phyloP scores from a whole-genome alignment of 495 filamentous ascomycete species.

The Penicillium soppii region DNA sequence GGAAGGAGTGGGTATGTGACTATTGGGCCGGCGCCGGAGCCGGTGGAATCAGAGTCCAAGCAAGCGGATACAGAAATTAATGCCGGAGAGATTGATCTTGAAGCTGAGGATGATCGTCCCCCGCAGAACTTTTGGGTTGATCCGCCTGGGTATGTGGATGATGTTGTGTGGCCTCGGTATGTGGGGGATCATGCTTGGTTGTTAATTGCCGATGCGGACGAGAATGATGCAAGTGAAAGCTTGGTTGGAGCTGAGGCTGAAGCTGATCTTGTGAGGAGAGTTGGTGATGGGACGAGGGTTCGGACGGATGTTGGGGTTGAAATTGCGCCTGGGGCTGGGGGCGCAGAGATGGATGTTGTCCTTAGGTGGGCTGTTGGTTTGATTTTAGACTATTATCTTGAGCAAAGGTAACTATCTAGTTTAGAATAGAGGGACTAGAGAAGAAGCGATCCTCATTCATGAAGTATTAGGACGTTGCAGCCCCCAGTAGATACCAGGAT shows the following conservation, averaged over 20 bases:
- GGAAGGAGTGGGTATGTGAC: constrained; percentile 83
- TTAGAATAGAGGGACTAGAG: neutral
- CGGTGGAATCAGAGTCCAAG: neutral
- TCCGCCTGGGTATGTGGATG: constrained; percentile 89
- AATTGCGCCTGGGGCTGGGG: constrained; percentile 39
- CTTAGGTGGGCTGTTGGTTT: constrained; percentile 48
- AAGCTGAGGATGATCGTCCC: constrained; percentile 38
- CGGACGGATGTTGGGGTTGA: constrained; percentile 37
- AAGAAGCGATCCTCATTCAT: too few species aligned
- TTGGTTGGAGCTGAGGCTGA: constrained; percentile 3
- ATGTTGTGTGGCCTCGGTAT: constrained; percentile 94
- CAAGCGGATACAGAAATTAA: neutral
- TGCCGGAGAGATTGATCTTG: constrained; percentile 33
- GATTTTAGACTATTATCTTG: constrained; percentile 27
- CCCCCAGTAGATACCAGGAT: too few species aligned
- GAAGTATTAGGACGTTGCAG: too few species aligned
- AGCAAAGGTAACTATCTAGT: neutral
- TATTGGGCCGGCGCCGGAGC: constrained; percentile 46
- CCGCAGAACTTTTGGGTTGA: constrained; percentile 88
- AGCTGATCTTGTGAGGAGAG: constrained; percentile 29
- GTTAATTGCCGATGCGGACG: constrained; percentile 64
- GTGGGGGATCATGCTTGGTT: constrained; percentile 74
- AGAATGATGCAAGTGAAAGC: constrained; percentile 31
- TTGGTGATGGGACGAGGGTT: constrained; percentile 34
- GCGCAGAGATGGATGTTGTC: constrained; percentile 32